Evolutionary conservation across 2,329 filamentous ascomycete species (phyloP).

Genomic region (Cladosporium sphaerospermum): DNA sequence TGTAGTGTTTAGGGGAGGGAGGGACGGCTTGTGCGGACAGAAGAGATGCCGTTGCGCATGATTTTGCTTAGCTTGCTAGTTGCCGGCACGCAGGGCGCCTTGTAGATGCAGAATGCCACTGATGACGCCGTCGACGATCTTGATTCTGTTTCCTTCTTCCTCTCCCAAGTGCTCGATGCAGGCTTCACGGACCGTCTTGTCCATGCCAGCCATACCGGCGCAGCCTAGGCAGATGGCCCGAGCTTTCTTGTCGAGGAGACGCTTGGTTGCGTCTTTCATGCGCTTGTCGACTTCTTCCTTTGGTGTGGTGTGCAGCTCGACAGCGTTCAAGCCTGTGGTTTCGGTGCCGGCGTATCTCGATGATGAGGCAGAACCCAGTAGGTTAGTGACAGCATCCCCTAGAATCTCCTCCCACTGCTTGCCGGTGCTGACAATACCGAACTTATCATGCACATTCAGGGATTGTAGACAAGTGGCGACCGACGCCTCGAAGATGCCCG

Average conservation of each 20-base stretch:
- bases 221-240: slow-evolving; percentile 74
- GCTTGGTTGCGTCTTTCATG: slow-evolving; percentile 64
- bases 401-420: slow-evolving; percentile 75
- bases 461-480: slow-evolving; percentile 58
- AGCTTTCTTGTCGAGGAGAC: slow-evolving; percentile 45
- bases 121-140: slow-evolving; percentile 74
- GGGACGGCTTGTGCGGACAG: too few relatives aligned
- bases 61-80: not conserved
- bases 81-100: slow-evolving; percentile 34
- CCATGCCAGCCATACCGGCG: slow-evolving; percentile 84
- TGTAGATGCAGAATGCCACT: slow-evolving; percentile 61
- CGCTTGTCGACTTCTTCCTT: slow-evolving; percentile 57
- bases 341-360: slow-evolving; percentile 67
- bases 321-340: slow-evolving; percentile 73
- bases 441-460: slow-evolving; percentile 48
- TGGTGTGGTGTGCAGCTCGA: slow-evolving; percentile 67
- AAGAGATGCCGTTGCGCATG: too few relatives aligned
- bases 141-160: slow-evolving; percentile 36
- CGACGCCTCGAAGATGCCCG: slow-evolving; percentile 84
- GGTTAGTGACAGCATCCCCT: slow-evolving; percentile 54
- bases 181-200: slow-evolving; percentile 65
- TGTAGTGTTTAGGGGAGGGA: slow-evolving; percentile 1
- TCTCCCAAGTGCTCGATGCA: slow-evolving; percentile 58
- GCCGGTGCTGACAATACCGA: slow-evolving; percentile 87
- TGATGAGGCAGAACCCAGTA: slow-evolving; percentile 49